Evolutionary conservation across 1,139 yeast species (phyloP).

Genomic region (Suhomyces choctaworum): DNA sequence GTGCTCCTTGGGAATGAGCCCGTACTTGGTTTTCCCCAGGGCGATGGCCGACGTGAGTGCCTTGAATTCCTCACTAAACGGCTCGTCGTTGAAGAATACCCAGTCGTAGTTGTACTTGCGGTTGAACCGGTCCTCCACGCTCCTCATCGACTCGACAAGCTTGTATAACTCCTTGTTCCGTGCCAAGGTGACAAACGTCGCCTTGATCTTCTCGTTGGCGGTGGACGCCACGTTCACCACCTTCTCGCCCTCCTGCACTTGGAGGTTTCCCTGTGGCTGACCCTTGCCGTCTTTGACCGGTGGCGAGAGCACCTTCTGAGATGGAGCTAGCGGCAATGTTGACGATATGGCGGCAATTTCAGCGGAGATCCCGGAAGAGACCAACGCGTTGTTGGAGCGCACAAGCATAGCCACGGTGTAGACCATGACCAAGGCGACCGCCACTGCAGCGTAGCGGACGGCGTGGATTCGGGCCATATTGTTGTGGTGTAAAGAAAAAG

Average conservation of each 20-base stretch:
- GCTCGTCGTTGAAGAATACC: constrained; percentile 74
- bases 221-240: constrained; percentile 4
- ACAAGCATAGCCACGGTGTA: constrained; percentile 19
- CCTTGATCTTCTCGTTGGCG: constrained; percentile 40
- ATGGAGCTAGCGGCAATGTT: background rate
- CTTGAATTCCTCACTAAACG: constrained; percentile 58
- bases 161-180: constrained; percentile 65
- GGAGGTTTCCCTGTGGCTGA: constrained; percentile 11
- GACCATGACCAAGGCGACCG: constrained; percentile 21
- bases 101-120: constrained; percentile 69
- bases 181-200: constrained; percentile 61
- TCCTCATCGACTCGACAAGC: constrained; percentile 64
- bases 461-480: constrained; percentile 26
- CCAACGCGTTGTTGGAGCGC: constrained; percentile 25
- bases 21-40: constrained; percentile 64
- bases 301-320: constrained; percentile 1
- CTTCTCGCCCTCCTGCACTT: constrained; percentile 10
- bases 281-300: constrained; percentile 24
- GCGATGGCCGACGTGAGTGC: constrained; percentile 47
- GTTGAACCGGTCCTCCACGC: constrained; percentile 74
- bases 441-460: constrained; percentile 20
- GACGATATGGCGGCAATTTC: constrained; percentile 9
- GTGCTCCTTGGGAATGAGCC: constrained; percentile 59
- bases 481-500: background rate
- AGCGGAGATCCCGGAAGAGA: constrained; percentile 25